phyloP scores from a whole-genome alignment of 2,329 filamentous ascomycete species.

The Colletotrichum sp. region DNA sequence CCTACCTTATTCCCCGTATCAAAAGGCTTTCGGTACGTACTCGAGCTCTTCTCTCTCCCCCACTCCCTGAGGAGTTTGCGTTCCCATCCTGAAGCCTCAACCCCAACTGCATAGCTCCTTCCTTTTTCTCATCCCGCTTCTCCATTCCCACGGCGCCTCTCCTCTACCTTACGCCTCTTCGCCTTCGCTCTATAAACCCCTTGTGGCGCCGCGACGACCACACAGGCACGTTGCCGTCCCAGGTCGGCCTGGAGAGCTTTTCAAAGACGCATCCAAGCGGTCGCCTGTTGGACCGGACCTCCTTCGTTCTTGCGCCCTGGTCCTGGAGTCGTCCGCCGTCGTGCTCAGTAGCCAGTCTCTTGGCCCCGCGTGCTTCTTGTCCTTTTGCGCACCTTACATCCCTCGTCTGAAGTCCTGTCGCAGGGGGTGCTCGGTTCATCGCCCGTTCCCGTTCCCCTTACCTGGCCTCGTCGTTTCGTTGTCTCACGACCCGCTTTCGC shows the following conservation, averaged over 20 bases:
- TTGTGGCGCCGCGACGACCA: slow-evolving; percentile 27
- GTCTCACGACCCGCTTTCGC: slow-evolving; percentile 6
- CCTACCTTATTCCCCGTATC: neutral
- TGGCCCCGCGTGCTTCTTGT: neutral
- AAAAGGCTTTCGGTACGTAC: neutral
- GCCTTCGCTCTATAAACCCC: slow-evolving; percentile 20
- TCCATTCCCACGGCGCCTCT: slow-evolving; percentile 15
- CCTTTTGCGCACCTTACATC: neutral
- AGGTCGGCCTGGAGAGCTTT: neutral
- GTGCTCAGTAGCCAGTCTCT: neutral
- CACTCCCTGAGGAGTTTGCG: neutral
- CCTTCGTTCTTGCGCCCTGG: neutral
- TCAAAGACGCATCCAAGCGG: neutral
- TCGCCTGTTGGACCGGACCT: neutral
- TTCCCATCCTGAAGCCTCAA: neutral
- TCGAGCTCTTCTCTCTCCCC: neutral
- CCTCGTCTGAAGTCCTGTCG: slow-evolving; percentile 17
- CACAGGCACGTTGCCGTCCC: slow-evolving; percentile 21
- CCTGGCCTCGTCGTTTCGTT: slow-evolving; percentile 5
- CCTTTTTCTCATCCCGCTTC: neutral
- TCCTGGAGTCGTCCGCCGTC: slow-evolving; percentile 4
- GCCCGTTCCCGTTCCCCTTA: slow-evolving; percentile 7
- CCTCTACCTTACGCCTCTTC: neutral
- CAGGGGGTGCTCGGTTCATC: slow-evolving; percentile 19
- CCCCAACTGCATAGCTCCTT: neutral